Evolutionary conservation across 2,329 filamentous ascomycete genomes (phyloP).

Genomic region (Colletotrichum theobromicola): DNA sequence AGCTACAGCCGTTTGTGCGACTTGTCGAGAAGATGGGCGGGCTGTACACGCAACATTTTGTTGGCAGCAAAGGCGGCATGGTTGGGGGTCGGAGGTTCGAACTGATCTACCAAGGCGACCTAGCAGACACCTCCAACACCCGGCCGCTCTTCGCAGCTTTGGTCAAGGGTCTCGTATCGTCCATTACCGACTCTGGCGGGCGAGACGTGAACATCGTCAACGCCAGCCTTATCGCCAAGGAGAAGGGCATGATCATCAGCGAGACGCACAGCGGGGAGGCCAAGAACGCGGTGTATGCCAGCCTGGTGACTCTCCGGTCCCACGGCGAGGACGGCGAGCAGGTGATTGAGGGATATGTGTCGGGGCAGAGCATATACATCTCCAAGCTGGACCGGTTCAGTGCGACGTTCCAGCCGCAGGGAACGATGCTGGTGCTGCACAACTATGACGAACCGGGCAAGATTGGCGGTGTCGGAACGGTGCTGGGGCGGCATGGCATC

Average conservation of each 20-base stretch:
- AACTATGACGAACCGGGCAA: slow-evolving; percentile 85
- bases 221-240: slow-evolving; percentile 74
- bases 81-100: slow-evolving; percentile 74
- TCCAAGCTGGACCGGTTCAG: slow-evolving; percentile 76
- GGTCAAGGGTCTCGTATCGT: slow-evolving; percentile 75
- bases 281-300: slow-evolving; percentile 69
- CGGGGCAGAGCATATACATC: slow-evolving; percentile 69
- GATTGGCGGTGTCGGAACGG: slow-evolving; percentile 78
- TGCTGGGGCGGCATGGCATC: slow-evolving; percentile 71
- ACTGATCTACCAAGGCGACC: slow-evolving; percentile 77
- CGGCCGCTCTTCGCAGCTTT: slow-evolving; percentile 80
- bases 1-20: slow-evolving; percentile 76
- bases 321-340: slow-evolving; percentile 42
- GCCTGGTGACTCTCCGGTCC: slow-evolving; percentile 73
- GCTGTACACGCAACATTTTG: slow-evolving; percentile 80
- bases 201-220: slow-evolving; percentile 84
- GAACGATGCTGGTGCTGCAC: slow-evolving; percentile 77
- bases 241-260: slow-evolving; percentile 77
- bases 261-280: slow-evolving; percentile 71
- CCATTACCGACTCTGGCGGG: slow-evolving; percentile 70
- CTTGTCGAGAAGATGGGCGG: slow-evolving; percentile 81
- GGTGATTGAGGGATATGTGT: slow-evolving; percentile 70
- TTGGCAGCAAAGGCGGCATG: slow-evolving; percentile 43
- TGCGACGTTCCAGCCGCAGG: slow-evolving; percentile 75
- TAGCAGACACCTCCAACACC: slow-evolving; percentile 75